Evolutionary conservation across 2,329 filamentous ascomycete species (phyloP).

Genomic region (Xylaria sp.): DNA sequence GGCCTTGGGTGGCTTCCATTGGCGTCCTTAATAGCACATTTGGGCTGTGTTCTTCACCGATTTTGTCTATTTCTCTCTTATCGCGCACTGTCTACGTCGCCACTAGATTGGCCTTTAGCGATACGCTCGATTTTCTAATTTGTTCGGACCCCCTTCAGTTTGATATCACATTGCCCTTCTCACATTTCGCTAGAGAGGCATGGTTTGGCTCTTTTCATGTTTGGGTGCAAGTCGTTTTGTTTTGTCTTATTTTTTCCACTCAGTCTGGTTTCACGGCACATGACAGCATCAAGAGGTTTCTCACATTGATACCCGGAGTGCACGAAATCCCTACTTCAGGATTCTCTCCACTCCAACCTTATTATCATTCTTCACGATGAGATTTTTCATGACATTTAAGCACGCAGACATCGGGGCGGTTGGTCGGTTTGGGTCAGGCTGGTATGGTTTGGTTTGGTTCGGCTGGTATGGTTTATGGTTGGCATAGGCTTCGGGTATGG

Average conservation of each 20-base stretch:
- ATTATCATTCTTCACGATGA: constrained; percentile 22
- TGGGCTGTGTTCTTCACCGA: not conserved
- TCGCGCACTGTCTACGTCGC: constrained; percentile 10
- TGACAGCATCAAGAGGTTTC: constrained; percentile 48
- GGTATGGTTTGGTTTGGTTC: constrained; percentile 34
- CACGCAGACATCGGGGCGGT: constrained; percentile 15
- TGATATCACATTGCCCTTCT: constrained; percentile 12
- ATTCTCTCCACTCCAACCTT: constrained; percentile 48
- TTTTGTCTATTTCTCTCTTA: not conserved
- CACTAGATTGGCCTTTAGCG: constrained; percentile 36
- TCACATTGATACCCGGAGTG: constrained; percentile 52
- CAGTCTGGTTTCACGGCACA: constrained; percentile 42
- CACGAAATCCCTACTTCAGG: constrained; percentile 41
- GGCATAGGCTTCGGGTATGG: constrained; percentile 15
- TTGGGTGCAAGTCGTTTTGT: not conserved
- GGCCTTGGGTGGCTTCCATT: not conserved
- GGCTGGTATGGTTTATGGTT: constrained; percentile 18
- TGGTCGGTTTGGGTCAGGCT: constrained; percentile 35
- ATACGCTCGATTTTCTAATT: constrained; percentile 32
- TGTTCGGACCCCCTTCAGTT: constrained; percentile 10
- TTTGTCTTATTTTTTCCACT: constrained; percentile 13
- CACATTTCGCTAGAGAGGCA: constrained; percentile 21
- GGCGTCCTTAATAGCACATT: not conserved
- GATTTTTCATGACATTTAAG: constrained; percentile 32
- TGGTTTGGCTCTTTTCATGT: constrained; percentile 35